phyloP scores from a whole-genome alignment of 345 rosid species.

The Lumnitzera racemosa region DNA sequence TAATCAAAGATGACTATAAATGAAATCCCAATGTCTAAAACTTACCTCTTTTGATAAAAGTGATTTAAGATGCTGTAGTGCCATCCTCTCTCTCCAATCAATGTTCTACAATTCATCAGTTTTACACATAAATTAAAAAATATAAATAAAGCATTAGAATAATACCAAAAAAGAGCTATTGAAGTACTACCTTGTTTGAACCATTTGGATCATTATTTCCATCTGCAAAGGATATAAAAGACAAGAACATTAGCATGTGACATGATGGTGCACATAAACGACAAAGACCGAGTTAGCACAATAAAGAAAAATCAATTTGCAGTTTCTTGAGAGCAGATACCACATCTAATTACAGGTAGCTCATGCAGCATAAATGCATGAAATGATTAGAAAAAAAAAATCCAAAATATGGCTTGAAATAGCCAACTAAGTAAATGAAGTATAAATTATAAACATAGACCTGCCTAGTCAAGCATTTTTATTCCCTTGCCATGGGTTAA shows the following conservation, averaged over 20 bases:
- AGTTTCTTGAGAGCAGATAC: no score
- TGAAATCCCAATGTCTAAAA: slow-evolving; percentile 11
- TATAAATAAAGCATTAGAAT: background rate
- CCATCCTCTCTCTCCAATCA: slow-evolving; percentile 85
- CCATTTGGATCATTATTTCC: slow-evolving; percentile 20
- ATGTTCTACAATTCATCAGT: slow-evolving; percentile 44
- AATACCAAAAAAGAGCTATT: background rate
- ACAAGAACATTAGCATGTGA: background rate
- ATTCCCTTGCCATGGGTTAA: no score
- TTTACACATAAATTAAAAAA: slow-evolving; percentile 7
- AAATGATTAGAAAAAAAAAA: no score
- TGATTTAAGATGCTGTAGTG: slow-evolving; percentile 50
- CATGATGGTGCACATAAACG: no score
- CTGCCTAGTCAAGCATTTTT: no score
- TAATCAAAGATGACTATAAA: slow-evolving; percentile 3
- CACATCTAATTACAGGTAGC: no score
- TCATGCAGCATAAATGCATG: no score
- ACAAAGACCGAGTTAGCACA: no score
- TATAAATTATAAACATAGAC: no score
- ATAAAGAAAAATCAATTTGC: no score
- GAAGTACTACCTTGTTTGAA: slow-evolving; percentile 43
- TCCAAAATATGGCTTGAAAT: no score
- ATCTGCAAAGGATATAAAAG: slow-evolving; percentile 36
- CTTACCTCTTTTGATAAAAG: slow-evolving; percentile 80
- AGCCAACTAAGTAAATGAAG: no score